Conservation (phyloP, 768 basidiomycete species). For the Dictyophora rubrovolvata region DNA sequence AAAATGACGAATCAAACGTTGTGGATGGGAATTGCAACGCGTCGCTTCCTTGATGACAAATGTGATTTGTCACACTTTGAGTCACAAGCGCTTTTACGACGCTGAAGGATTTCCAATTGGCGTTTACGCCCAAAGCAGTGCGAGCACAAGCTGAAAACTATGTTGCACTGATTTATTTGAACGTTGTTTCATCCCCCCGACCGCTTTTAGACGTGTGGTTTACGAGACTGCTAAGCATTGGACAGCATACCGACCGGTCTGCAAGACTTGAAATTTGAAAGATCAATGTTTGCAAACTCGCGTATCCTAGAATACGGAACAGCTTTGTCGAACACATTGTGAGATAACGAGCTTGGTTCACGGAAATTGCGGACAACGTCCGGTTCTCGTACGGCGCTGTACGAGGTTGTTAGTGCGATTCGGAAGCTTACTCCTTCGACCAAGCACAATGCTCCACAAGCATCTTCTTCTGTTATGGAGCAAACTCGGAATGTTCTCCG, state of each 20-base stretch:
- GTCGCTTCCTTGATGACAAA: no score
- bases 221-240: not conserved
- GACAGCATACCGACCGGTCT: not conserved
- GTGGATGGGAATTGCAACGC: no score
- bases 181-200: slow-evolving; percentile 47
- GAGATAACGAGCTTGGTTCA: not conserved
- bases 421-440: not conserved
- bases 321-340: not conserved
- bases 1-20: no score
- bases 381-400: not conserved
- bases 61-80: no score
- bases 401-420: not conserved
- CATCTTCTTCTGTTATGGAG: not conserved
- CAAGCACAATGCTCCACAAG: not conserved
- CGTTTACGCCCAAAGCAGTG: slow-evolving; percentile 51
- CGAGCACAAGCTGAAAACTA: slow-evolving; percentile 46
- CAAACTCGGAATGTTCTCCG: not conserved
- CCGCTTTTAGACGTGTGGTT: slow-evolving; percentile 28
- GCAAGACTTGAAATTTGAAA: not conserved
- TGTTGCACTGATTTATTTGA: slow-evolving; percentile 58
- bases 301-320: not conserved
- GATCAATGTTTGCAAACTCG: not conserved
- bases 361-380: not conserved
- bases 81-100: slow-evolving; percentile 23
- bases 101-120: slow-evolving; percentile 46